These are phyloP conservation scores for Barnettozyma pratensis DNA, from an alignment of 805 yeast species.

Conservation along the genomic window DNA sequence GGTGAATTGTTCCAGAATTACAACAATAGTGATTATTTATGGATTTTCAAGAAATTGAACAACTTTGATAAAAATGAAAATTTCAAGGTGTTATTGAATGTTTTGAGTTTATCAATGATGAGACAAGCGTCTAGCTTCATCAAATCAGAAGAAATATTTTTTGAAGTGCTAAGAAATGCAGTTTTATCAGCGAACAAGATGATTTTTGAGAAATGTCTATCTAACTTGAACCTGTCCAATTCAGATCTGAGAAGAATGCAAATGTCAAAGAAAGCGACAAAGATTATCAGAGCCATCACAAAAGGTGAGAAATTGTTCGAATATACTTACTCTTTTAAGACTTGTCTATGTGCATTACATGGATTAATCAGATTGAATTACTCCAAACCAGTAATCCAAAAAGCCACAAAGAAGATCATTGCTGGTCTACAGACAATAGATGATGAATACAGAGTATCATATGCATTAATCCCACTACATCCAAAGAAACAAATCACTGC, in stretches of 20 bases:
- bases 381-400: neutral
- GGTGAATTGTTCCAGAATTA: neutral
- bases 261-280: conserved; percentile 2
- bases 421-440: neutral
- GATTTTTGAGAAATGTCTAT: conserved; percentile 6
- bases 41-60: conserved; percentile 3
- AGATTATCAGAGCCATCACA: conserved; percentile 2
- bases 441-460: conserved; percentile 2
- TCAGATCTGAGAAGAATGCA: conserved; percentile 1
- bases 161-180: conserved; percentile 5
- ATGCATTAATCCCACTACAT: conserved; percentile 1
- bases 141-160: conserved; percentile 5
- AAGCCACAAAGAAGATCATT: conserved; percentile 5
- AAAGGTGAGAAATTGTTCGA: neutral
- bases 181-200: conserved; percentile 2
- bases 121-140: conserved; percentile 2
- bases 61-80: conserved; percentile 1
- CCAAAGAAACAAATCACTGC: neutral
- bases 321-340: conserved; percentile 4
- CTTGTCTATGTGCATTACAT: conserved; percentile 2
- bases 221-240: conserved; percentile 1
- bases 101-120: conserved; percentile 4
- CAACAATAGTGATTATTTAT: neutral
- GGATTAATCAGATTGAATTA: conserved; percentile 6
- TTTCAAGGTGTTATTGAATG: conserved; percentile 4